phyloP scores from a whole-genome alignment of 2,329 filamentous ascomycete species.

The Epichloe scottii region DNA sequence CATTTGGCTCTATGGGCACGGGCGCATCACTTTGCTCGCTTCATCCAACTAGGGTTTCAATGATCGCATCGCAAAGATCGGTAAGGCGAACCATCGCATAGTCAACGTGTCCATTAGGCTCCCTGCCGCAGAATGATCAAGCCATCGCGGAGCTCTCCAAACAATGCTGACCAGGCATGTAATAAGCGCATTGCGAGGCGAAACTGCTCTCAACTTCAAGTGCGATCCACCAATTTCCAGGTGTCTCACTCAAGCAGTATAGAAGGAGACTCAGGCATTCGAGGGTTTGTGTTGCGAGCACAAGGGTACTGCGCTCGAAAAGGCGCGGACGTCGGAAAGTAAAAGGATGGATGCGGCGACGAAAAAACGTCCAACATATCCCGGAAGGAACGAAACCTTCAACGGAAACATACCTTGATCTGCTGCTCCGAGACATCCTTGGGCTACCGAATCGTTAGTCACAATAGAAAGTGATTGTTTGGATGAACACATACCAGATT shows the following conservation, averaged over 20 bases:
- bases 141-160: slow-evolving; percentile 14
- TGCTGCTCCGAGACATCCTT: slow-evolving; percentile 91
- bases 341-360: slow-evolving; percentile 24
- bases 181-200: slow-evolving; percentile 33
- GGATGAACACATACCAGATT: slow-evolving; percentile 62
- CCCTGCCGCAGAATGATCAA: slow-evolving; percentile 13
- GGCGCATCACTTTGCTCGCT: slow-evolving; percentile 43
- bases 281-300: background rate
- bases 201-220: slow-evolving; percentile 48
- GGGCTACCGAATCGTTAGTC: slow-evolving; percentile 42
- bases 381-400: slow-evolving; percentile 55
- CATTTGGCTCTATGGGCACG: slow-evolving; percentile 5
- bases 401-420: slow-evolving; percentile 99
- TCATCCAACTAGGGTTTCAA: slow-evolving; percentile 10
- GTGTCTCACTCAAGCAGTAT: slow-evolving; percentile 10
- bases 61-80: slow-evolving; percentile 4
- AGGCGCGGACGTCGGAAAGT: slow-evolving; percentile 11
- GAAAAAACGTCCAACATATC: slow-evolving; percentile 53
- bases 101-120: slow-evolving; percentile 3
- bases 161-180: slow-evolving; percentile 41
- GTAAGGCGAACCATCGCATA: slow-evolving; percentile 1
- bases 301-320: slow-evolving; percentile 4
- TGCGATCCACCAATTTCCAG: slow-evolving; percentile 19
- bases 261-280: slow-evolving; percentile 20
- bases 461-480: background rate